Percentiles rank a stretch among this genome's conserved stretches.
phyloP scores from a whole-genome alignment of 495 filamentous ascomycete genomes.

The Xylaria longipes region DNA sequence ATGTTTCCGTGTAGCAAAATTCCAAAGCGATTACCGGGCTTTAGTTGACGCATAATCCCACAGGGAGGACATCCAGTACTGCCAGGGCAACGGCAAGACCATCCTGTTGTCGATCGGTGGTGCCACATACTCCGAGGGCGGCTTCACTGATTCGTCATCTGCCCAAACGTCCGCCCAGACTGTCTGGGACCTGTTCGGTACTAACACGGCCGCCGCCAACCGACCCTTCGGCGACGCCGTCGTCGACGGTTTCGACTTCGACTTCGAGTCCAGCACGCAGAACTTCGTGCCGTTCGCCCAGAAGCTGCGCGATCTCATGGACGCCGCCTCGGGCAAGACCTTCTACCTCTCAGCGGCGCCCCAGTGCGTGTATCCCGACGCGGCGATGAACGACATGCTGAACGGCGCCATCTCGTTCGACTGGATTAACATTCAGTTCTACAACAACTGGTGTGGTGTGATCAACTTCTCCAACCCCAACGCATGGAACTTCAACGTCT shows the following conservation, averaged over 20 bases:
- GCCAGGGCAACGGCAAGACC: slow-evolving; percentile 70
- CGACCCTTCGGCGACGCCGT: slow-evolving; percentile 70
- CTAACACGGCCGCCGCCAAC: slow-evolving; percentile 45
- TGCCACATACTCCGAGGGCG: slow-evolving; percentile 65
- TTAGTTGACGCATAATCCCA: neutral
- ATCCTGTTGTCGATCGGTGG: slow-evolving; percentile 74
- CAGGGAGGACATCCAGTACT: slow-evolving; percentile 65
- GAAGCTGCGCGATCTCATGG: slow-evolving; percentile 60
- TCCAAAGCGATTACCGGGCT: neutral
- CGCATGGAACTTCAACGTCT: slow-evolving; percentile 72
- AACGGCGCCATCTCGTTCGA: slow-evolving; percentile 61
- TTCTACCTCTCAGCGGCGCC: slow-evolving; percentile 71
- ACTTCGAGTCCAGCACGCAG: slow-evolving; percentile 59
- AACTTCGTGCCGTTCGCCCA: slow-evolving; percentile 64
- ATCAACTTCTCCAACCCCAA: slow-evolving; percentile 59
- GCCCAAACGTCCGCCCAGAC: slow-evolving; percentile 63
- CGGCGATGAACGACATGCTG: slow-evolving; percentile 63
- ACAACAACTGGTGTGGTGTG: slow-evolving; percentile 69
- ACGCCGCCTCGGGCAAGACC: slow-evolving; percentile 53
- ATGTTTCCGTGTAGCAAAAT: slow-evolving; percentile 27
- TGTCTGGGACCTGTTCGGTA: slow-evolving; percentile 74
- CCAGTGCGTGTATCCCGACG: slow-evolving; percentile 71
- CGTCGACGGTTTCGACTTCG: slow-evolving; percentile 77
- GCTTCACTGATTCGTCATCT: slow-evolving; percentile 59
- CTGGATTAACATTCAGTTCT: slow-evolving; percentile 75